Base-by-base conservation (phyloP, 2,329 filamentous ascomycete species). In the Dothideomycetes sp. region DNA sequence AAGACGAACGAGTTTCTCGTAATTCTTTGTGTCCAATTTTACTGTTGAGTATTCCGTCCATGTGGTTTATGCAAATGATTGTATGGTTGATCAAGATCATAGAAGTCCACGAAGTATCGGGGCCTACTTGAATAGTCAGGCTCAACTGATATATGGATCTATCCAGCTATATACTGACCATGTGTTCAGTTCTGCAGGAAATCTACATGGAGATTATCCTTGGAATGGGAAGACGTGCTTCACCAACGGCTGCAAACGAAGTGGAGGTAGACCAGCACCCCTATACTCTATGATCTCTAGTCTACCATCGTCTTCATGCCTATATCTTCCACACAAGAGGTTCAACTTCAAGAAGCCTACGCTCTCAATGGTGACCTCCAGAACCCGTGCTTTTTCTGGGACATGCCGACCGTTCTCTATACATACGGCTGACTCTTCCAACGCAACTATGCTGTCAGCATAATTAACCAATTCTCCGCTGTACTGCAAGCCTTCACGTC, bases 401-500 rank as follows among this genome's bases (percentile, higher is more conserved):
- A 24, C n/a, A 6, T 30, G 16, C 11, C 11, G 8, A 19, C 5
- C 6, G 1, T 0, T 12, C 1, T 7, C 9, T 13, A 15, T 11
- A 23, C 23, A 27, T 6, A 13, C 9, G n/a, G 12, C n/a, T 9
- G 25, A 28, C 12, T 29, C 12, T n/a, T 36, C 23, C 16, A 36
- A n/a, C 2, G 12, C 24, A 9, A 36, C 29, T 10, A 28, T 28
- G 11, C 23, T 25, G 11, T 36, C 24, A 5, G 33, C 33, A 20
- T 36, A 29, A 20, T 36, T 19, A 24, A 10, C 27, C 10, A 30
- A 24, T 7, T 39, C 27, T n/a, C 13, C 27, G 13, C 35, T 31
- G 25, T 12, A 39, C 12, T 39, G 35, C 10, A 24, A 24, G 5
- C 23, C 35, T 31, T 39, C 35, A 10, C 35, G 35, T 11, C 35